Evolutionary conservation across 352 stramenopile genomes (phyloP).

Genomic region (Phytophthora pini): DNA sequence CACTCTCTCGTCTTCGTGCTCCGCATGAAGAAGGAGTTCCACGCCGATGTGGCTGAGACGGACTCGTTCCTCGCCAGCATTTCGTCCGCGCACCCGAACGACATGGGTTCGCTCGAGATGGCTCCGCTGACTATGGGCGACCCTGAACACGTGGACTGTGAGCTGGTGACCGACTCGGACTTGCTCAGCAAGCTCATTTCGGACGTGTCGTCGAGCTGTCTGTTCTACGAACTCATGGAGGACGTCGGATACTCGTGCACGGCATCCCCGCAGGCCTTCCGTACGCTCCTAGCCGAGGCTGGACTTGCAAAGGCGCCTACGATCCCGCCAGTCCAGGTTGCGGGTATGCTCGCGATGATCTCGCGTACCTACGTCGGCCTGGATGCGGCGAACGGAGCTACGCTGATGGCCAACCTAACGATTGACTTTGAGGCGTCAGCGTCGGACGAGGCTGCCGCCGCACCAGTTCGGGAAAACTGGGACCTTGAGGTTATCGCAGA

Average conservation of each 20-base stretch:
- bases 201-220: conserved; percentile 77
- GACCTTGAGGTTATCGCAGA: conserved; percentile 88
- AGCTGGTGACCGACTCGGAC: conserved; percentile 61
- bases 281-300: conserved; percentile 83
- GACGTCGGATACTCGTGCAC: conserved; percentile 91
- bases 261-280: conserved; percentile 78
- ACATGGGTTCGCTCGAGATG: conserved; percentile 89
- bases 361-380: conserved; percentile 79
- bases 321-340: conserved; percentile 87
- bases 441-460: conserved; percentile 33
- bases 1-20: conserved; percentile 86
- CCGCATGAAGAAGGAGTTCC: conserved; percentile 83
- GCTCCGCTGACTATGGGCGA: conserved; percentile 88
- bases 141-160: conserved; percentile 86
- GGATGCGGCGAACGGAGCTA: conserved; percentile 71
- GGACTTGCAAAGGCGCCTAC: conserved; percentile 80
- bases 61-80: conserved; percentile 89
- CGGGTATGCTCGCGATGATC: conserved; percentile 90
- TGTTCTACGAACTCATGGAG: conserved; percentile 93
- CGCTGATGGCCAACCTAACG: conserved; percentile 82
- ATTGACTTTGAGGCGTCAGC: conserved; percentile 71
- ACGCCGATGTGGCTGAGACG: conserved; percentile 72
- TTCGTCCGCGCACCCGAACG: conserved; percentile 81
- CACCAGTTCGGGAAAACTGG: conserved; percentile 61
- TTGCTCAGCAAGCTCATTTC: conserved; percentile 78